Percentiles rank a stretch among this genome's conserved stretches.
These are phyloP conservation scores for Hypsizygus ulmarius DNA, from an alignment of 1,284 basidiomycete genomes.

Conservation along the genomic window DNA sequence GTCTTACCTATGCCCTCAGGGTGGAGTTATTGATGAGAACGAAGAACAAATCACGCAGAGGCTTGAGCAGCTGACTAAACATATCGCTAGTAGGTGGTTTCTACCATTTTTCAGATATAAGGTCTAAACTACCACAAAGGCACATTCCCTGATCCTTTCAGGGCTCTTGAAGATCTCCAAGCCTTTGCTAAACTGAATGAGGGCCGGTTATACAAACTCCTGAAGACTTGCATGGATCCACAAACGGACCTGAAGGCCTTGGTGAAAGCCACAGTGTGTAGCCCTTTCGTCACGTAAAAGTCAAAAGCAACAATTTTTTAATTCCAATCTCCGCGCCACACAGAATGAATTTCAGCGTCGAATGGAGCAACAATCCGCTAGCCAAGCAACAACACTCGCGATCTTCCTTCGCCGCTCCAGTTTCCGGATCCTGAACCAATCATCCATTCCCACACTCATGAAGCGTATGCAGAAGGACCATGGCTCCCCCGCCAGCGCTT, in stretches of 20 bases:
- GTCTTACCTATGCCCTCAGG: conserved; percentile 43
- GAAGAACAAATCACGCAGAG: conserved; percentile 60
- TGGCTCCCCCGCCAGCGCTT: conserved; percentile 33
- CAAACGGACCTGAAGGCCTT: conserved; percentile 81
- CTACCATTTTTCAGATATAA: conserved; percentile 5
- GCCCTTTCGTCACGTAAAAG: neutral
- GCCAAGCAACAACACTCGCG: conserved; percentile 67
- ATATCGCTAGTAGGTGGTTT: conserved; percentile 54
- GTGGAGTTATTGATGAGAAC: conserved; percentile 81
- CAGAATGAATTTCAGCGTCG: conserved; percentile 78
- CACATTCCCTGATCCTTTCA: conserved; percentile 67
- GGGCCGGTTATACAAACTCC: conserved; percentile 78
- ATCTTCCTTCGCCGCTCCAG: conserved; percentile 72
- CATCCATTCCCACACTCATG: conserved; percentile 79
- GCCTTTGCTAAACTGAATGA: conserved; percentile 89
- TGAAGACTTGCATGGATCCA: conserved; percentile 80
- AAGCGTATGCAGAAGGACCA: conserved; percentile 58
- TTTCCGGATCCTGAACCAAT: conserved; percentile 79
- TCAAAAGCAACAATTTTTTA: too few relatives aligned
- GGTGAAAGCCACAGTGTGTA: conserved; percentile 71
- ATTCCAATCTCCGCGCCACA: too few relatives aligned
- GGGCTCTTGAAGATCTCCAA: conserved; percentile 76
- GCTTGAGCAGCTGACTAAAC: conserved; percentile 54
- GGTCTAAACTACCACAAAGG: conserved; percentile 28
- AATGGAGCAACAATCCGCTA: conserved; percentile 66